A percentile compares a stretch with the other conserved stretches of the same genome.
Conservation (phyloP, 1,139 yeast genomes). For the Debaryomycetaceae sp. region DNA sequence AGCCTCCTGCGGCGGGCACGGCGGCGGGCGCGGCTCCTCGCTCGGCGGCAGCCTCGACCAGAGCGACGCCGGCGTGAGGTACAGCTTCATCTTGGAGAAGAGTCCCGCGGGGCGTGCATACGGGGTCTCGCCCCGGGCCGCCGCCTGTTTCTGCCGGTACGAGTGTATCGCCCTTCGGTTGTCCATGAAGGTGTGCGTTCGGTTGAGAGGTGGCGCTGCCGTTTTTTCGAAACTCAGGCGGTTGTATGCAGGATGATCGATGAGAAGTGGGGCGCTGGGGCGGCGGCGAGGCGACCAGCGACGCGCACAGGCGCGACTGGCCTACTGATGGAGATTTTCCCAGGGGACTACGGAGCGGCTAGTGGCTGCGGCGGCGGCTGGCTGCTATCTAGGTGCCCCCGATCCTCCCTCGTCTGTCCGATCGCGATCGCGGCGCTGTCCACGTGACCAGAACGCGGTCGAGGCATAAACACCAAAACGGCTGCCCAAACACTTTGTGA, state of each 20-base stretch:
- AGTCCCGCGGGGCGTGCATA: slow-evolving; percentile 22
- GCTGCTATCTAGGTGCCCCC: no score
- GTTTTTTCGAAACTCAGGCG: no score
- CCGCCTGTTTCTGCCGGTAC: slow-evolving; percentile 22
- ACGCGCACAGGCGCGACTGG: no score
- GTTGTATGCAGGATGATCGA: not conserved
- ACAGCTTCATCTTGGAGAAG: slow-evolving; percentile 29
- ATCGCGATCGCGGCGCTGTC: no score
- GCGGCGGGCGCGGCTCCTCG: slow-evolving; percentile 2
- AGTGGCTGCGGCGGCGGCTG: no score
- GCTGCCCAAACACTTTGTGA: no score
- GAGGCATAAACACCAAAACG: no score
- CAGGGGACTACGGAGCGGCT: no score
- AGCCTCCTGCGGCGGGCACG: not conserved
- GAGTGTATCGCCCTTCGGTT: slow-evolving; percentile 36
- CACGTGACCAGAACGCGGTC: no score
- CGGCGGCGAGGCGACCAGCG: not conserved
- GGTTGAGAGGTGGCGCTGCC: no score
- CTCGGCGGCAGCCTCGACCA: slow-evolving; percentile 8
- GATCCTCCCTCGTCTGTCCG: no score
- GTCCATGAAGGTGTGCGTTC: slow-evolving; percentile 51
- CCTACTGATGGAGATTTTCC: no score
- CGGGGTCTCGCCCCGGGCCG: slow-evolving; percentile 15
- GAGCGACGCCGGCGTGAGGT: slow-evolving; percentile 18
- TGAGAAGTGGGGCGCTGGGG: not conserved